Evolutionary conservation across 2,329 filamentous ascomycete species (phyloP).

Genomic region (Trichoderma sp.): DNA sequence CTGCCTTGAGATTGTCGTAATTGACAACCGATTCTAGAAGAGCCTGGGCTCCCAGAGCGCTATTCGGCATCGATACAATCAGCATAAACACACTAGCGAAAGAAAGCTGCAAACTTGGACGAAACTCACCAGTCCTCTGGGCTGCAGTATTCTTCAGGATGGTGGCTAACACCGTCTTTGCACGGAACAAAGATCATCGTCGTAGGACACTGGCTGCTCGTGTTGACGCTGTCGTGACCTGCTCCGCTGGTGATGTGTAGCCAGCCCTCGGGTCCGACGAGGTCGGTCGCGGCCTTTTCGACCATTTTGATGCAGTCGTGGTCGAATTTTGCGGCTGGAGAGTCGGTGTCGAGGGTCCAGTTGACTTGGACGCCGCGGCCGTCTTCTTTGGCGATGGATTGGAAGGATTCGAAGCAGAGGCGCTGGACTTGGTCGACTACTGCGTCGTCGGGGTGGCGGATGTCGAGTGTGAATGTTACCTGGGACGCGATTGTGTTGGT

Average conservation of each 20-base stretch:
- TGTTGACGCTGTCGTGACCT: constrained; percentile 39
- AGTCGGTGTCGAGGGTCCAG: constrained; percentile 59
- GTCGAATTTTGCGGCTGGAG: constrained; percentile 60
- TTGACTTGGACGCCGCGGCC: constrained; percentile 44
- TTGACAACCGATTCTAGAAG: constrained; percentile 27
- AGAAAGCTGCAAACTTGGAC: not conserved
- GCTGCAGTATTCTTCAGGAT: constrained; percentile 36
- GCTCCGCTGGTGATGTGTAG: constrained; percentile 37
- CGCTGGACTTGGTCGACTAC: constrained; percentile 46
- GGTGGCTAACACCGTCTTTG: constrained; percentile 37
- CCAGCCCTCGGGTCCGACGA: constrained; percentile 46
- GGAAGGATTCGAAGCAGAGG: constrained; percentile 26
- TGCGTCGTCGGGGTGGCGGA: constrained; percentile 55
- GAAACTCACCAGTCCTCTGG: constrained; percentile 33
- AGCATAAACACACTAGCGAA: too few relatives aligned
- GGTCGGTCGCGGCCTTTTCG: constrained; percentile 51
- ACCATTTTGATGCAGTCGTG: constrained; percentile 64
- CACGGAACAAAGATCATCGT: constrained; percentile 41
- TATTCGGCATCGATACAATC: not conserved
- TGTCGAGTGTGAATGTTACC: constrained; percentile 65
- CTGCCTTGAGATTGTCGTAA: constrained; percentile 23
- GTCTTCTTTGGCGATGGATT: constrained; percentile 25
- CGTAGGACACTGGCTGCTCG: constrained; percentile 33
- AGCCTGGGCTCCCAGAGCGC: constrained; percentile 29
- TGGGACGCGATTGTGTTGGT: constrained; percentile 67